These are phyloP conservation scores for Calonectria pseudoreteaudii DNA, from an alignment of 2,329 filamentous ascomycete species.

Conservation along the genomic window DNA sequence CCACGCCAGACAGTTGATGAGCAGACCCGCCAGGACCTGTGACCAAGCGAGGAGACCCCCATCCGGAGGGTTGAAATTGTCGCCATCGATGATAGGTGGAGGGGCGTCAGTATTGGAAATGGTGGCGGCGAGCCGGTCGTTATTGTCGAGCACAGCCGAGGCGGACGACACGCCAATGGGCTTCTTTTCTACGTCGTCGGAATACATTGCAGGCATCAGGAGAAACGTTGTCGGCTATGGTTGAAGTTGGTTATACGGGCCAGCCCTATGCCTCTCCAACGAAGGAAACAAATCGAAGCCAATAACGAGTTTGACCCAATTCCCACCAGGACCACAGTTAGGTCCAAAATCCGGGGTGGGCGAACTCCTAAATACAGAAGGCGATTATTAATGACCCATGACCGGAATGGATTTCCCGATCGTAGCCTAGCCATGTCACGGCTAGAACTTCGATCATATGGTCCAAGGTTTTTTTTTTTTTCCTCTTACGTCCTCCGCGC, in stretches of 20 bases:
- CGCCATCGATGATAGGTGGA: slow-evolving; percentile 32
- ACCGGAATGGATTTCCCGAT: background rate
- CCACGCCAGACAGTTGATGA: slow-evolving; percentile 63
- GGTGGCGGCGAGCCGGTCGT: slow-evolving; percentile 29
- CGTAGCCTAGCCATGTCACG: background rate
- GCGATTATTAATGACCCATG: slow-evolving; percentile 11
- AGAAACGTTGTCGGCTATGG: background rate
- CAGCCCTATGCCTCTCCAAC: slow-evolving; percentile 20
- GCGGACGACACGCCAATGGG: slow-evolving; percentile 14
- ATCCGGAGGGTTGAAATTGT: slow-evolving; percentile 51
- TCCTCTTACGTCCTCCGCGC: background rate
- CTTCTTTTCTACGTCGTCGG: slow-evolving; percentile 35
- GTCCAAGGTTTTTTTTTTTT: slow-evolving; percentile 4
- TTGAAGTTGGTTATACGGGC: slow-evolving; percentile 8
- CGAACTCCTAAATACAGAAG: slow-evolving; percentile 33
- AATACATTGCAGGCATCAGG: slow-evolving; percentile 27
- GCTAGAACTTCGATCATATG: background rate
- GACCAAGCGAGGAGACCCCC: slow-evolving; percentile 62
- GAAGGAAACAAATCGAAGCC: background rate
- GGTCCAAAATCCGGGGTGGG: slow-evolving; percentile 8
- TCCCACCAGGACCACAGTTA: background rate
- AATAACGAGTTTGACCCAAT: background rate
- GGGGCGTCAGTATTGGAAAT: slow-evolving; percentile 43
- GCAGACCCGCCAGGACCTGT: slow-evolving; percentile 60
- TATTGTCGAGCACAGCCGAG: background rate